Evolutionary conservation across 257 asterid species (phyloP).

Genomic region (Phtheirospermum japonicum): DNA sequence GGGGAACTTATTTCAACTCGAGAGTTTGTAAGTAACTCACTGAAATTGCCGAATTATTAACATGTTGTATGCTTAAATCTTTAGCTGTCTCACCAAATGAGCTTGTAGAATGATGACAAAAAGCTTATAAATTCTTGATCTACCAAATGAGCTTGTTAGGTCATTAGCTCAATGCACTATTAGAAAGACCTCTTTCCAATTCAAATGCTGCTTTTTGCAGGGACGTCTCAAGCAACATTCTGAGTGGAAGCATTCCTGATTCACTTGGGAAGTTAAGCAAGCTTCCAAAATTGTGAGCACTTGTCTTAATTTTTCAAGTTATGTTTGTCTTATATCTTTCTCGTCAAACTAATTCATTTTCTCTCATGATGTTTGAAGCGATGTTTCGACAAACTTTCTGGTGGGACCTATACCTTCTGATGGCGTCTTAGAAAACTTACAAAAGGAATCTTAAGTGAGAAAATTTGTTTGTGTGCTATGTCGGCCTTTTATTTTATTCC

Average conservation of each 20-base stretch:
- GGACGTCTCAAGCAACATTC: conserved; percentile 88
- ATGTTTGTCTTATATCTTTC: conserved; percentile 21
- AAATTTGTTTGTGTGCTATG: conserved; percentile 14
- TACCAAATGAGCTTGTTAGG: conserved; percentile 9
- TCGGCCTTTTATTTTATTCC: conserved; percentile 3
- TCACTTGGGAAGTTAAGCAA: conserved; percentile 71
- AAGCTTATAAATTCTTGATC: background rate
- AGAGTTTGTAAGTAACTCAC: conserved; percentile 55
- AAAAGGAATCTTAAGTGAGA: conserved; percentile 61
- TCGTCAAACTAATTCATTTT: conserved; percentile 26
- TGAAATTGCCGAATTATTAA: conserved; percentile 14
- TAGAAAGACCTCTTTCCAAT: conserved; percentile 18
- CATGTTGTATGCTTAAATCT: conserved; percentile 4
- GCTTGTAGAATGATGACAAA: too few relatives aligned
- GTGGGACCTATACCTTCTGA: conserved; percentile 75
- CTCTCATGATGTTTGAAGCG: conserved; percentile 48
- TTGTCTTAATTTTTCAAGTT: conserved; percentile 10
- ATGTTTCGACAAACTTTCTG: conserved; percentile 79
- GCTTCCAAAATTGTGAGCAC: conserved; percentile 64
- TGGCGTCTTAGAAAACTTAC: conserved; percentile 62
- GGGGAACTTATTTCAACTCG: conserved; percentile 67
- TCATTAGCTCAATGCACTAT: conserved; percentile 8
- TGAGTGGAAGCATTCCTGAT: conserved; percentile 74
- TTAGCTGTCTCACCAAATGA: too few relatives aligned
- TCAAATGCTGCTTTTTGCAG: conserved; percentile 40